Evolutionary conservation across 2,329 filamentous ascomycete genomes (phyloP), one percentile per base, ranked within the genome.

Genomic region (Fusarium sulawesiense): DNA sequence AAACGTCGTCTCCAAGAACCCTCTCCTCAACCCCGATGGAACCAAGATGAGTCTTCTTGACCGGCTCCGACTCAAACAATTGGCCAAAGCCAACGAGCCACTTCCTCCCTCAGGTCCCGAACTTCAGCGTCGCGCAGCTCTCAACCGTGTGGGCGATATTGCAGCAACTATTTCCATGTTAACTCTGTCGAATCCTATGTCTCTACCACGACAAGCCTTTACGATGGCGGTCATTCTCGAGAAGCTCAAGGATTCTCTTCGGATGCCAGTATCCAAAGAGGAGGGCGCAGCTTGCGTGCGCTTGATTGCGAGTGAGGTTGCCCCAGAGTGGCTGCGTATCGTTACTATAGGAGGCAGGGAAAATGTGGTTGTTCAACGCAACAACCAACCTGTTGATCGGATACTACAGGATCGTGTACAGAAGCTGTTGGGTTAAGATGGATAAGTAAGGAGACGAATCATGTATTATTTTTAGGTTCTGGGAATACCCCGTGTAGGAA

Each of bases 1-100:
- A 55, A 78, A 79, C 27, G 70, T 77, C 16, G 74, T 78, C 65
- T 49, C 73, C 64, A 74, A 73, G 56, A 73, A 74, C 45, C 70
- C 78, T 0, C 71, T 79, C 58, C 70, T 80, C 40, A 85, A 84
- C 64, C 66, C 81, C 2, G 83, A 83, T 51, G 84, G 81, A 45
- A 78, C 80, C 47, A 84, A 89, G 80, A 89, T 91, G 82, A 88
- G 88, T 56, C 87, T 97, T 25, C 84, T 96, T 60, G 92, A 94
- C 78, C 90, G 92, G 50, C 87, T 97, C 68, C 90, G 91, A 68
- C 84, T 86, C 57, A 95, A 95, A 82, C 88, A 92, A 71, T 79
- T 85, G 71, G 83, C 87, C 77, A 86, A 86, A 71, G 78, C 83
- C 11, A 83, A 80, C 51, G 92, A 90, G 76, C 78, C 85, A 7